Evolutionary conservation across 305 asterid genomes (phyloP).

Genomic region (Fraxinus floribunda): DNA sequence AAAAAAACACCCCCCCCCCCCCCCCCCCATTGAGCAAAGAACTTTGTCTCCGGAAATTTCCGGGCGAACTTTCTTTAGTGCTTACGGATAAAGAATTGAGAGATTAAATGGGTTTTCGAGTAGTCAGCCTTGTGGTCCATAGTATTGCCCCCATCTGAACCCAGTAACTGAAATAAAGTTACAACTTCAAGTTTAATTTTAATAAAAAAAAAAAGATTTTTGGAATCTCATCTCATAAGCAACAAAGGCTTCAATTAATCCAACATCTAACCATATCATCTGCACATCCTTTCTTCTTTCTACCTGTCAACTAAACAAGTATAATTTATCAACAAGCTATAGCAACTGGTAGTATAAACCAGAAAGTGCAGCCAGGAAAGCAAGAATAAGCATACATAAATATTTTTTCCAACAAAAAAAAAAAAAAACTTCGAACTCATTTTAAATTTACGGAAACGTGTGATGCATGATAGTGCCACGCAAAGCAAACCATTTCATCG

Average conservation of each 20-base stretch:
- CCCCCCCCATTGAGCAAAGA: too few species aligned
- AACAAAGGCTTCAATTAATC: not conserved
- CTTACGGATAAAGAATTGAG: not conserved
- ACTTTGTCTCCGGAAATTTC: too few species aligned
- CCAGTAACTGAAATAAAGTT: not conserved
- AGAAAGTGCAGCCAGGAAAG: not conserved
- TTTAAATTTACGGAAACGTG: not conserved
- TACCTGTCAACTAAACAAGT: not conserved
- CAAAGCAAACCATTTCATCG: not conserved
- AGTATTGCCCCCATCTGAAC: not conserved
- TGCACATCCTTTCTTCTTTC: not conserved
- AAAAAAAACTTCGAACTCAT: not conserved
- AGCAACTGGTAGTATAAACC: not conserved
- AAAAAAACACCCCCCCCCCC: too few species aligned
- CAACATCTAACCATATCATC: not conserved
- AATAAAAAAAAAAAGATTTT: too few species aligned
- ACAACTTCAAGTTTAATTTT: not conserved
- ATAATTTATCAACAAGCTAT: not conserved
- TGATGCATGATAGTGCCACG: not conserved
- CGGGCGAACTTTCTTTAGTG: too few species aligned
- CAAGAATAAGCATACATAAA: not conserved
- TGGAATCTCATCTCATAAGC: not conserved
- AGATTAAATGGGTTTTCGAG: not conserved
- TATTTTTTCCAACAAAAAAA: not conserved
- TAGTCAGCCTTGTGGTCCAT: not conserved